Conservation (phyloP, 768 basidiomycete species). For the Phanerodontia chrysosporium region DNA sequence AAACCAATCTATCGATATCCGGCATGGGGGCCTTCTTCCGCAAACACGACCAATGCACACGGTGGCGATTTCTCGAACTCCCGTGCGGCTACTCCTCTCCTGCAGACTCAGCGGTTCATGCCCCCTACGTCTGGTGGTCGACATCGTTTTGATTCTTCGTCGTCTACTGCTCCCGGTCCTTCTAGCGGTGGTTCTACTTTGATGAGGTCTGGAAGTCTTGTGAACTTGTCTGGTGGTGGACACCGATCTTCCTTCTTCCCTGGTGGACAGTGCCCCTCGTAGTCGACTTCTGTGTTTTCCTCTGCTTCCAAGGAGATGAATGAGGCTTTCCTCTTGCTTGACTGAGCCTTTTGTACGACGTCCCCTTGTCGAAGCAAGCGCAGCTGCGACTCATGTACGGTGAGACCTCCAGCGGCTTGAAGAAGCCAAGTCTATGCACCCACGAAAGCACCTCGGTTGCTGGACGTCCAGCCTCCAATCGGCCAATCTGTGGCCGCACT, state of each 20-base stretch:
- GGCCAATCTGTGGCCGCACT: too few species aligned
- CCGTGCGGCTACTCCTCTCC: constrained; percentile 24
- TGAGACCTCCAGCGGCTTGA: too few species aligned
- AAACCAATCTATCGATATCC: too few species aligned
- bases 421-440: too few species aligned
- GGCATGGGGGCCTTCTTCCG: too few species aligned
- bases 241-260: constrained; percentile 56
- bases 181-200: background rate
- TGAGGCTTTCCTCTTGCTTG: too few species aligned
- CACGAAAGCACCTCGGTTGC: too few species aligned
- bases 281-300: background rate
- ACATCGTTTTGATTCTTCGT: background rate
- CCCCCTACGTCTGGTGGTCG: constrained; percentile 18
- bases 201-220: constrained; percentile 7
- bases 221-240: constrained; percentile 25
- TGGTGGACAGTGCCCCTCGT: background rate
- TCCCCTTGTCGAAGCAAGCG: too few species aligned
- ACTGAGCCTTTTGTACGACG: too few species aligned
- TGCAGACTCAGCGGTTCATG: constrained; percentile 26
- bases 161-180: constrained; percentile 7
- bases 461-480: too few species aligned
- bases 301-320: too few species aligned
- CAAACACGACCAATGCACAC: background rate
- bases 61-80: background rate
- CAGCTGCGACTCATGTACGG: too few species aligned